Evolutionary conservation across 1,284 basidiomycete species (phyloP).

Genomic region (Ceratobasidium sp.): DNA sequence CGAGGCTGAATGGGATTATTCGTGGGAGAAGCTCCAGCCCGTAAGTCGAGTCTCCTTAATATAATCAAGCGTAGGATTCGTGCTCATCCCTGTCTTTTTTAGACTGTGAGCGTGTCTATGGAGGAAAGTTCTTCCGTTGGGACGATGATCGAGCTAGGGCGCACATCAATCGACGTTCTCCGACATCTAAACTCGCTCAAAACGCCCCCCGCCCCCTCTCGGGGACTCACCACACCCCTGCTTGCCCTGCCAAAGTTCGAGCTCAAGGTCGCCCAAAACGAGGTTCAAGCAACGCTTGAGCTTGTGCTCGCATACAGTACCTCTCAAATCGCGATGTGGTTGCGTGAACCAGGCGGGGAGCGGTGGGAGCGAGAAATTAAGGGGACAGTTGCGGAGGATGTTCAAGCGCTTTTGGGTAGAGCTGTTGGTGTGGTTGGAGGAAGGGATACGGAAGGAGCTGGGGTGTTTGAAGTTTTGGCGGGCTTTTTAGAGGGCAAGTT

Average conservation of each 20-base stretch:
- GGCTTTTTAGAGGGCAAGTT: slow-evolving; percentile 67
- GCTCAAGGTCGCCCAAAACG: slow-evolving; percentile 68
- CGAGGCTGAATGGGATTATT: slow-evolving; percentile 35
- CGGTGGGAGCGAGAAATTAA: slow-evolving; percentile 77
- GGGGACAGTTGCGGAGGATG: slow-evolving; percentile 80
- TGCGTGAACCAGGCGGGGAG: slow-evolving; percentile 64
- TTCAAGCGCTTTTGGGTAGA: slow-evolving; percentile 66
- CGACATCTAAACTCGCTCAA: slow-evolving; percentile 68
- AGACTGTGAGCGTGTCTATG: slow-evolving; percentile 85
- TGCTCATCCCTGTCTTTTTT: slow-evolving; percentile 47
- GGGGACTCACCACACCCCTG: slow-evolving; percentile 52
- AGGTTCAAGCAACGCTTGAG: slow-evolving; percentile 74
- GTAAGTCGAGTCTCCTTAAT: slow-evolving; percentile 10
- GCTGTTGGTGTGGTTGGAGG: slow-evolving; percentile 70
- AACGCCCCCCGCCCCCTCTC: slow-evolving; percentile 56
- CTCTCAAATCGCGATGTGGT: slow-evolving; percentile 81
- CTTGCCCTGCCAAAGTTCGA: slow-evolving; percentile 60
- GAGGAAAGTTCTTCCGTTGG: slow-evolving; percentile 83
- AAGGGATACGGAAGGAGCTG: slow-evolving; percentile 65
- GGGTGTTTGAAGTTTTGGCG: slow-evolving; percentile 61
- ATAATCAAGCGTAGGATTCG: not conserved
- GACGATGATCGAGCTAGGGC: slow-evolving; percentile 80
- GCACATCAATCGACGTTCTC: slow-evolving; percentile 77
- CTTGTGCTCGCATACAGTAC: slow-evolving; percentile 77
- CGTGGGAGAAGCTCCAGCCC: slow-evolving; percentile 41